phyloP scores from a whole-genome alignment of 2,329 filamentous ascomycete species.

The Phoma sp. region DNA sequence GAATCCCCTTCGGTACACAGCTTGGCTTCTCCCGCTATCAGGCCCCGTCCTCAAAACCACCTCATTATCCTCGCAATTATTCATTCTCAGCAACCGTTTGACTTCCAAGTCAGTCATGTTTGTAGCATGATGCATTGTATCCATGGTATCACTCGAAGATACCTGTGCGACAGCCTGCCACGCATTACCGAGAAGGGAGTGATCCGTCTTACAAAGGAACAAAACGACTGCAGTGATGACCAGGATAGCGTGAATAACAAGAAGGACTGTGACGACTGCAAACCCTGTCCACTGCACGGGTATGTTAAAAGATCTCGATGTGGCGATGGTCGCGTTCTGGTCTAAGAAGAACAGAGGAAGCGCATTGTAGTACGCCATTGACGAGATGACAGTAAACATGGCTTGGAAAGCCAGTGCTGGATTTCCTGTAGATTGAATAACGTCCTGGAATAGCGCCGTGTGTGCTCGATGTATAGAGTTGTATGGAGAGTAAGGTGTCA shows the following conservation, averaged over 20 bases:
- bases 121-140: conserved; percentile 8
- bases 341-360: conserved; percentile 4
- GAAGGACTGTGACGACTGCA: conserved; percentile 1
- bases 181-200: conserved; percentile 19
- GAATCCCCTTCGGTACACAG: conserved; percentile 1
- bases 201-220: conserved; percentile 11
- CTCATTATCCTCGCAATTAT: neutral
- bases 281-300: conserved; percentile 9
- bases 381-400: conserved; percentile 11
- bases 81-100: conserved; percentile 1
- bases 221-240: conserved; percentile 1
- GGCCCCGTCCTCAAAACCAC: neutral
- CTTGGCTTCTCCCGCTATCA: conserved; percentile 6
- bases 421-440: conserved; percentile 9
- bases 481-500: neutral
- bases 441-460: conserved; percentile 13
- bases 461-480: conserved; percentile 14
- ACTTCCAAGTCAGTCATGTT: conserved; percentile 17
- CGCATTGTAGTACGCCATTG: conserved; percentile 20
- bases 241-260: conserved; percentile 8
- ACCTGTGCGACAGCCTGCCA: conserved; percentile 22
- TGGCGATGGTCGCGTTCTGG: neutral
- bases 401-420: conserved; percentile 20
- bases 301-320: neutral
- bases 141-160: conserved; percentile 7